phyloP scores from a whole-genome alignment of 345 rosid genomes.

The Eucalyptus coolabah region DNA sequence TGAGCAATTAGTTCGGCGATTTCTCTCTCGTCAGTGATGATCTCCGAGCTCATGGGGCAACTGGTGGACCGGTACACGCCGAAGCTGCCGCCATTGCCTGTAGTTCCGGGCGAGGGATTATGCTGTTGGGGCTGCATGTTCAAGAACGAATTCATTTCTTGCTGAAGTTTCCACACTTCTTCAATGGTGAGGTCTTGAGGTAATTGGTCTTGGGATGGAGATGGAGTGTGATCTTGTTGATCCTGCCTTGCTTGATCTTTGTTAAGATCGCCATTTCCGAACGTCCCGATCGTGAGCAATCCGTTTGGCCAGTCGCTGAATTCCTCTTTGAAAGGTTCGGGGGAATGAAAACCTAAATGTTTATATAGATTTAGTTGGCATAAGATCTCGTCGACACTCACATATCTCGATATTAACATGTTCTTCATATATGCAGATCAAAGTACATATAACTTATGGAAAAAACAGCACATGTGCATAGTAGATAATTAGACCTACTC shows the following conservation, averaged over 20 bases:
- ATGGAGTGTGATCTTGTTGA: not conserved
- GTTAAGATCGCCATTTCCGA: conserved; percentile 31
- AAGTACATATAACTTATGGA: not conserved
- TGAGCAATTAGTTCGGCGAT: not conserved
- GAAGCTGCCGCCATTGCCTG: not conserved
- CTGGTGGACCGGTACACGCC: not conserved
- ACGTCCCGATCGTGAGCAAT: conserved; percentile 70
- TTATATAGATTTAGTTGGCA: not conserved
- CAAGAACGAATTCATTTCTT: conserved; percentile 13
- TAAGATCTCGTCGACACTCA: not conserved
- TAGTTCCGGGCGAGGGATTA: not conserved
- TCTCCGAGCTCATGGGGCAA: not conserved
- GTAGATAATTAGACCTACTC: not conserved
- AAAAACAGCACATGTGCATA: not conserved
- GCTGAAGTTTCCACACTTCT: conserved; percentile 6
- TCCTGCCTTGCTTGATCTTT: conserved; percentile 1
- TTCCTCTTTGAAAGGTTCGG: conserved; percentile 30
- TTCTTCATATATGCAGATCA: not conserved
- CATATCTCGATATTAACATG: not conserved
- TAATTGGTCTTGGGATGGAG: not conserved
- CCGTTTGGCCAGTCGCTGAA: conserved; percentile 54
- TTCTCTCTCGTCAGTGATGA: not conserved
- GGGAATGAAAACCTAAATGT: not conserved
- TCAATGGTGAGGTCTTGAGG: conserved; percentile 4
- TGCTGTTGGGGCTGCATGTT: not conserved